These are phyloP conservation scores for Saccharomycodes ludwigii DNA, from an alignment of 805 yeast species.

Conservation along the genomic window DNA sequence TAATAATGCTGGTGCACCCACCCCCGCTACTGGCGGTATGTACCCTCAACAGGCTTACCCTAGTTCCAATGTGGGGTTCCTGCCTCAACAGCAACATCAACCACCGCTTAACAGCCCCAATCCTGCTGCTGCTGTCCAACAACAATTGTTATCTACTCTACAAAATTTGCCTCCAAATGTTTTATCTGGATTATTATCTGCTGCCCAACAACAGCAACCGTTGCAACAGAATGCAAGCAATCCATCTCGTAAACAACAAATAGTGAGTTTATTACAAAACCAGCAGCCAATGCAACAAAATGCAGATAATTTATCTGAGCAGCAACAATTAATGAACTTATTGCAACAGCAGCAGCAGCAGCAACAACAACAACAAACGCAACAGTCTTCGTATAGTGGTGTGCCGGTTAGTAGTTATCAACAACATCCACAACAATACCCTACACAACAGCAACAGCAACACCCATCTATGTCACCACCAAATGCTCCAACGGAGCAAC, in stretches of 20 bases:
- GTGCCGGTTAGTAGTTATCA: no score
- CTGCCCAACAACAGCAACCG: conserved; percentile 24
- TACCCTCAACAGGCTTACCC: conserved; percentile 6
- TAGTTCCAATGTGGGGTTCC: no score
- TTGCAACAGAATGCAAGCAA: no score
- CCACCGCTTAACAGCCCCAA: no score
- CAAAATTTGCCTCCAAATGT: conserved; percentile 25
- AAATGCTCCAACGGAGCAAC: conserved; percentile 9
- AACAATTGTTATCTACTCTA: conserved; percentile 20
- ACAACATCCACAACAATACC: conserved; percentile 12
- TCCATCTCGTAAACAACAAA: no score
- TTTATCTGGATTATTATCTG: conserved; percentile 18
- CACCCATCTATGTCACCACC: conserved; percentile 9
- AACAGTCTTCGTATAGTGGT: conserved; percentile 18
- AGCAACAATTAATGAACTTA: background rate
- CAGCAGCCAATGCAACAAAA: background rate
- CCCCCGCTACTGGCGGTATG: conserved; percentile 1
- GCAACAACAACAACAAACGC: conserved; percentile 16
- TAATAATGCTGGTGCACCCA: no score
- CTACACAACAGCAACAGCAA: conserved; percentile 13
- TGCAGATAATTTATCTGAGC: background rate
- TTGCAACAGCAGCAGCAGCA: conserved; percentile 18
- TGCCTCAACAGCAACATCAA: conserved; percentile 15
- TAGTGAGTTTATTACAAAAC: background rate
- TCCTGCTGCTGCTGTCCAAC: conserved; percentile 20